Conservation (phyloP, 129 eudicot species). For the Ambrosia artemisiifolia region DNA sequence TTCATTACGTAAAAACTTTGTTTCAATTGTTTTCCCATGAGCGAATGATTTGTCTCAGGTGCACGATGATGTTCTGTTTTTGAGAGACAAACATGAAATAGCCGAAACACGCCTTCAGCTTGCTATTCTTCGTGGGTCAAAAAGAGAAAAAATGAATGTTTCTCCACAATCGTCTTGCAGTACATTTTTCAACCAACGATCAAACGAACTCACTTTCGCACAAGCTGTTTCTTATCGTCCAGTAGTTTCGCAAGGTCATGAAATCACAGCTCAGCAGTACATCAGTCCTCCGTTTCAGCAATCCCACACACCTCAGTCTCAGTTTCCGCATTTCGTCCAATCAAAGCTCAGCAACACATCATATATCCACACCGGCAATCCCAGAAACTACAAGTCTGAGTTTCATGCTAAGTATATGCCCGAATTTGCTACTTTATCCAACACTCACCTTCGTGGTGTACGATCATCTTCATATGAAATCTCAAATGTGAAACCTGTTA, state of each 20-base stretch:
- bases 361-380: not conserved
- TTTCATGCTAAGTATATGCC: constrained; percentile 36
- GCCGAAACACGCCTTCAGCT: constrained; percentile 31
- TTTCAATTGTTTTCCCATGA: constrained; percentile 3
- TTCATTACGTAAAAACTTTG: not conserved
- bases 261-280: constrained; percentile 2
- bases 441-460: not conserved
- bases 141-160: constrained; percentile 1
- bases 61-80: constrained; percentile 34
- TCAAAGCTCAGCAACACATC: not conserved
- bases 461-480: constrained; percentile 12
- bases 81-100: constrained; percentile 36
- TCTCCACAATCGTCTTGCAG: constrained; percentile 12
- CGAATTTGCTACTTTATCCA: constrained; percentile 18
- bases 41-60: constrained; percentile 26
- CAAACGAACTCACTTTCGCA: not conserved
- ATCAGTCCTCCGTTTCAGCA: constrained; percentile 10
- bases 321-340: constrained; percentile 24
- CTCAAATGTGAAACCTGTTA: constrained; percentile 16
- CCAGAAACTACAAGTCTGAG: constrained; percentile 31
- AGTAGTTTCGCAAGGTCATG: constrained; percentile 14
- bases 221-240: constrained; percentile 21
- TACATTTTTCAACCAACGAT: constrained; percentile 2
- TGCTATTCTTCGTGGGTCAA: constrained; percentile 26
- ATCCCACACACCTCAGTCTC: constrained; percentile 13